These are phyloP conservation scores for Scheffersomyces illinoinensis DNA, from an alignment of 1,139 yeast genomes.

Conservation along the genomic window DNA sequence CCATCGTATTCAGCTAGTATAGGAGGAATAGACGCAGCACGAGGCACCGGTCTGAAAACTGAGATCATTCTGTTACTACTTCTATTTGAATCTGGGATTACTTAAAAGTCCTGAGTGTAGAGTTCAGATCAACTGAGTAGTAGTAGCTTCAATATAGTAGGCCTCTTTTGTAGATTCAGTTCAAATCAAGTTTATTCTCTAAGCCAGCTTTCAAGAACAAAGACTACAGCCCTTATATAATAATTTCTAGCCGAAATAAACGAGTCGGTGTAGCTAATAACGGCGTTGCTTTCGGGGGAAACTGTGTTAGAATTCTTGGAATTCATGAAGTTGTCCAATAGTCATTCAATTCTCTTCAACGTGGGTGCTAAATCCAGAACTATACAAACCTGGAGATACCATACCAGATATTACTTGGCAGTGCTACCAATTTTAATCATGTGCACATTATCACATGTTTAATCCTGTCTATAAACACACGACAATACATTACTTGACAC, in stretches of 20 bases:
- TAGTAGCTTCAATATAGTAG: too few species aligned
- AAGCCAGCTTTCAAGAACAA: neutral
- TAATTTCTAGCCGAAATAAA: neutral
- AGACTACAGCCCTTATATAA: neutral
- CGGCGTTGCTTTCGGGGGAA: neutral
- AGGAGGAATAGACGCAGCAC: conserved; percentile 12
- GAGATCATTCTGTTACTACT: conserved; percentile 10
- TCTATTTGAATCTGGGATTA: neutral
- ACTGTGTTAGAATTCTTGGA: neutral
- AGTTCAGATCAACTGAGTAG: too few species aligned
- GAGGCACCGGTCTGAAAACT: conserved; percentile 10
- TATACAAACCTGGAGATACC: neutral
- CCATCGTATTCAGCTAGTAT: conserved; percentile 8
- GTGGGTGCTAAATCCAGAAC: neutral
- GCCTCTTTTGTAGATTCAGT: neutral
- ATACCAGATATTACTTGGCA: neutral
- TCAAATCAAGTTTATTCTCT: neutral
- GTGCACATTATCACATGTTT: neutral
- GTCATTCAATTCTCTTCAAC: neutral
- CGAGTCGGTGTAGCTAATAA: neutral
- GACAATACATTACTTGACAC: neutral
- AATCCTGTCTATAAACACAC: neutral
- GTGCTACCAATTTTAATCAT: neutral
- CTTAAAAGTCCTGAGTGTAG: too few species aligned
- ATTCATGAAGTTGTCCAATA: neutral